Percentiles rank a stretch among this genome's conserved stretches.
Conservation (phyloP, 345 rosid genomes). For the Euclidium syriacum region DNA sequence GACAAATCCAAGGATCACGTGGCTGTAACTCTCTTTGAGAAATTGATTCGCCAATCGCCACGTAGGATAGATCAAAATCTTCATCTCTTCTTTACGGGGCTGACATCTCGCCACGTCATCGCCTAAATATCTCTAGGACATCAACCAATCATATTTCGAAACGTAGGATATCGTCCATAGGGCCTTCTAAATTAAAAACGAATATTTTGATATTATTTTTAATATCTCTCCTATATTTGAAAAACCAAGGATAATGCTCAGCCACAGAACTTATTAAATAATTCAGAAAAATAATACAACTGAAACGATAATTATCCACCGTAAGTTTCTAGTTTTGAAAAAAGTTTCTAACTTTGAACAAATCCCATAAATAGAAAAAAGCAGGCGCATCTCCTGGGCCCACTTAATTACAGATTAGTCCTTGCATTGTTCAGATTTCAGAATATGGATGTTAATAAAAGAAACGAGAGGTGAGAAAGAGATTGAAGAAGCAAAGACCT, state of each 20-base stretch:
- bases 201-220: background rate
- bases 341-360: too few species aligned
- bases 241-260: background rate
- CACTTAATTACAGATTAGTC: too few species aligned
- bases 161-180: background rate
- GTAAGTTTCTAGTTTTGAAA: too few species aligned
- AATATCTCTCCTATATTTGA: conserved; percentile 1
- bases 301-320: background rate
- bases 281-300: background rate
- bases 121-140: background rate
- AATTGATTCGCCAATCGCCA: conserved; percentile 26
- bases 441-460: too few species aligned
- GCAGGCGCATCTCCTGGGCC: too few species aligned
- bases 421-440: too few species aligned
- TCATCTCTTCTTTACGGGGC: conserved; percentile 5
- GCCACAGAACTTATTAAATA: background rate
- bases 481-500: background rate
- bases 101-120: conserved; percentile 24
- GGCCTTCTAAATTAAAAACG: background rate
- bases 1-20: conserved; percentile 26
- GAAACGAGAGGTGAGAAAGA: conserved; percentile 9
- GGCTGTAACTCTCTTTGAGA: conserved; percentile 13
- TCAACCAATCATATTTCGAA: background rate
- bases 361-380: too few species aligned
- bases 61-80: conserved; percentile 17